Conservation (phyloP, 2,329 filamentous ascomycete genomes). For the Sordariomycetes sp. region DNA sequence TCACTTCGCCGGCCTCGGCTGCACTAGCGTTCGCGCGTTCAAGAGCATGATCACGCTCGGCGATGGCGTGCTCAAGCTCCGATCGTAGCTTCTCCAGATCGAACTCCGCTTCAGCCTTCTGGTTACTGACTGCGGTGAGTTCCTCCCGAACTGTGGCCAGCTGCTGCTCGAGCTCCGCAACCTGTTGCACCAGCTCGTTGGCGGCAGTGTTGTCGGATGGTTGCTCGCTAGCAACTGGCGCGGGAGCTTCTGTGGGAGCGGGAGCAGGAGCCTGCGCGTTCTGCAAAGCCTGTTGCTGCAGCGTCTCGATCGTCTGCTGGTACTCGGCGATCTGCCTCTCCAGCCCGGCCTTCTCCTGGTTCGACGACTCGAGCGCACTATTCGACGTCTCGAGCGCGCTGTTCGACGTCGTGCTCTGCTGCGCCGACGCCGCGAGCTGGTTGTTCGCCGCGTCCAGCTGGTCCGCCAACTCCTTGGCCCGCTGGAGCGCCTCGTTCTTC, state of each 20-base stretch:
- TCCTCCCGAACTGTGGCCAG: constrained; percentile 43
- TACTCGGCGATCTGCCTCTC: constrained; percentile 32
- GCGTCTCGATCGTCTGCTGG: constrained; percentile 27
- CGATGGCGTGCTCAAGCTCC: constrained; percentile 51
- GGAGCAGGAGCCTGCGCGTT: background rate
- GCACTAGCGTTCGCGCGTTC: constrained; percentile 25
- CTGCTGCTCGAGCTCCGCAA: constrained; percentile 38
- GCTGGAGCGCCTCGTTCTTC: constrained; percentile 38
- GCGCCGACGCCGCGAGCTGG: constrained; percentile 38
- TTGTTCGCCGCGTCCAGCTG: constrained; percentile 33
- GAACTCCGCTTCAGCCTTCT: constrained; percentile 59
- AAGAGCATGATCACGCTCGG: constrained; percentile 54
- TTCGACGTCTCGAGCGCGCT: constrained; percentile 22
- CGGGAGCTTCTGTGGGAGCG: background rate
- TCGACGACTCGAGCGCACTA: constrained; percentile 20
- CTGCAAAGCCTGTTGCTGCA: constrained; percentile 19
- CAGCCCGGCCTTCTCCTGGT: constrained; percentile 21
- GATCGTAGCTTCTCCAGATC: constrained; percentile 42
- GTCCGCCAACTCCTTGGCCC: constrained; percentile 40
- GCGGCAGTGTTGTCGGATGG: constrained; percentile 33
- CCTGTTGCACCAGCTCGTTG: constrained; percentile 35
- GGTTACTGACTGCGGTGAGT: constrained; percentile 52
- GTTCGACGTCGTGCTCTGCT: constrained; percentile 43
- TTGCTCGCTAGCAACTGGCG: constrained; percentile 15
- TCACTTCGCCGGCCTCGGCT: constrained; percentile 7